Evolutionary conservation across 2,329 filamentous ascomycete genomes (phyloP), one percentile per base, ranked within the genome.

Genomic region (Fusarium verticillioides): DNA sequence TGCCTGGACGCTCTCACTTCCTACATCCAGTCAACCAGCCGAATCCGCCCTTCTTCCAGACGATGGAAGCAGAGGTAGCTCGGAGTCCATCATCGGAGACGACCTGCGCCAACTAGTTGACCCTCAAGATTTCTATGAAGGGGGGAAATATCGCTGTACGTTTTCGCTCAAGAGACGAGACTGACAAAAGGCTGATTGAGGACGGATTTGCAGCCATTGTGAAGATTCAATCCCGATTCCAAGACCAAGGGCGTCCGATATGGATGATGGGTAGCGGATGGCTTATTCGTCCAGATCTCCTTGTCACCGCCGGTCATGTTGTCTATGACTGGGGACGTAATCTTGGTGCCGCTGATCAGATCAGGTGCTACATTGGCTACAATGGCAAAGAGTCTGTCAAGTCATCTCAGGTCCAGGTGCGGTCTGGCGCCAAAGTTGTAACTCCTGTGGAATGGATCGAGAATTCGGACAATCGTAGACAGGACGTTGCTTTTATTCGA

Each of bases 341-440:
- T 1, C 23, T 34, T 12, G 54, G 54, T 4, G 16, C 54, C 13
- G 40, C 54, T 44, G 32, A 46, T 18, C 40, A 80, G 52, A 76
- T 81, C 63, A 81, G 79, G 66, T 79, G 75, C 54, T 83, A 79
- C 53, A 80, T 82, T 16, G 81, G 81, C n/a, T 82, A 83, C 57
- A 62, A 73, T 18, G 81, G 81, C 2, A 65, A 71, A 11, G 32
- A 11, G 2, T 58, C 62, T n/a, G 19, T 63, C 28, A 5, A 19
- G 5, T 21, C 21, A n/a, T 18, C 46, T 12, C 19, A 40, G 3
- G 58, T 65, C 3, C 58, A 65, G 26, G n/a, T 18, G 5, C 32
- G 62, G 12, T 16, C 19, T 2, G 58, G 58, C 7, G 19, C 30
- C 21, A 63, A 63, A 9, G 57, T 73, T 52, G 63, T 77, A 30